These are phyloP conservation scores for Metarhizium robertsii DNA, from an alignment of 2,329 filamentous ascomycete genomes.

Conservation along the genomic window DNA sequence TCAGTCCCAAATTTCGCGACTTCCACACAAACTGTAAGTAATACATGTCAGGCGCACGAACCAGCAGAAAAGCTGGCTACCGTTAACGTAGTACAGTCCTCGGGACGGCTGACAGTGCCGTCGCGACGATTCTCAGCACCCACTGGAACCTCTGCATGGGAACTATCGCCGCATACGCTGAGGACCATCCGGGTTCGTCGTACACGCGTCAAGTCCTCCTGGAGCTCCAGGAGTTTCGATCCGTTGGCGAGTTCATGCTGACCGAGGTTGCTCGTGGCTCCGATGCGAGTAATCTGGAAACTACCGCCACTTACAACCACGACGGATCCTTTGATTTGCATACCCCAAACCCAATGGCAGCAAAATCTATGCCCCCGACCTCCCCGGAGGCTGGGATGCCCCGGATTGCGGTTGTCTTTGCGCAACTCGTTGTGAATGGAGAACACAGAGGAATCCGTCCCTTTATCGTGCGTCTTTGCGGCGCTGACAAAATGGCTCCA, in stretches of 20 bases:
- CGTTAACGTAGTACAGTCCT: conserved; percentile 6
- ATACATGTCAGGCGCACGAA: not conserved
- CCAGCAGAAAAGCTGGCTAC: not conserved
- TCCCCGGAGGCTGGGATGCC: conserved; percentile 15
- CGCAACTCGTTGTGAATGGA: conserved; percentile 17
- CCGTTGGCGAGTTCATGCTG: conserved; percentile 25
- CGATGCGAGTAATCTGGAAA: conserved; percentile 28
- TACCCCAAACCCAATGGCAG: conserved; percentile 19
- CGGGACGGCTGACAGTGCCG: conserved; percentile 10
- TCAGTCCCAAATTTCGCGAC: conserved; percentile 16
- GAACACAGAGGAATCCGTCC: conserved; percentile 18
- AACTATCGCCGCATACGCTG: conserved; percentile 9
- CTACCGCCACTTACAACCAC: conserved; percentile 22
- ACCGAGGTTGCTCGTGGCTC: conserved; percentile 30
- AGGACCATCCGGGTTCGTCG: conserved; percentile 12
- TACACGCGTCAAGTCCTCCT: conserved; percentile 5
- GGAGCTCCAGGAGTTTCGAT: conserved; percentile 13
- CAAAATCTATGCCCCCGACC: conserved; percentile 22
- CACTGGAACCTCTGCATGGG: conserved; percentile 23
- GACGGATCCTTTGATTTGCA: conserved; percentile 25
- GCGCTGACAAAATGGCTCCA: conserved; percentile 15
- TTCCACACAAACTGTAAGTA: conserved; percentile 13
- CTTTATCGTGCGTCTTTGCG: conserved; percentile 21
- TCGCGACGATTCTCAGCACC: conserved; percentile 15
- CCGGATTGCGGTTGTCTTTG: conserved; percentile 22